phyloP scores from a whole-genome alignment of 257 asterid species.

The Solanum pinnatisectum region DNA sequence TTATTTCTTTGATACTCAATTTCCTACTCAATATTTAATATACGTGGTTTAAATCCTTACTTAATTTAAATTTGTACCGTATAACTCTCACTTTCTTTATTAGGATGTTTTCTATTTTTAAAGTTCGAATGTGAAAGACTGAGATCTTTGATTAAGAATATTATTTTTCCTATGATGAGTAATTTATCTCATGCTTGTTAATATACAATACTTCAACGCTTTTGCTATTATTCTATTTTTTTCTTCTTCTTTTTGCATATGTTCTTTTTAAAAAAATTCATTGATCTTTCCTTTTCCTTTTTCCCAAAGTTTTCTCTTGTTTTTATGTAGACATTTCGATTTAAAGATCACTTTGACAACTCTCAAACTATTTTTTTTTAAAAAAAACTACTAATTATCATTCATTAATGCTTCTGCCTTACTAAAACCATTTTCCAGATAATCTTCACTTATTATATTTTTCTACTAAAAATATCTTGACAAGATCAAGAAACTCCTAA shows the following conservation, averaged over 20 bases:
- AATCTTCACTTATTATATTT: too few relatives aligned
- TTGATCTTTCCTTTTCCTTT: not conserved
- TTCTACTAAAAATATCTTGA: too few relatives aligned
- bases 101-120: too few relatives aligned
- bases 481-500: too few relatives aligned
- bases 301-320: not conserved
- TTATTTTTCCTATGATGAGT: not conserved
- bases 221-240: not conserved
- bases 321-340: not conserved
- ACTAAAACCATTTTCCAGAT: too few relatives aligned
- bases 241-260: not conserved
- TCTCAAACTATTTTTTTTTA: too few relatives aligned
- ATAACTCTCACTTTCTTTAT: too few relatives aligned
- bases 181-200: not conserved
- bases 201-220: too few relatives aligned
- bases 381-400: not conserved
- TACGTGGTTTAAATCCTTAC: rapidly evolving
- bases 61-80: not conserved
- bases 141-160: too few relatives aligned
- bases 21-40: not conserved
- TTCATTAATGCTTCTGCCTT: too few relatives aligned
- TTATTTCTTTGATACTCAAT: not conserved
- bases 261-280: not conserved
- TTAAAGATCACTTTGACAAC: too few relatives aligned
- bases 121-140: too few relatives aligned